Base-by-base conservation (phyloP, 164 flowering plant genomes). In the Buxus sempervirens region DNA sequence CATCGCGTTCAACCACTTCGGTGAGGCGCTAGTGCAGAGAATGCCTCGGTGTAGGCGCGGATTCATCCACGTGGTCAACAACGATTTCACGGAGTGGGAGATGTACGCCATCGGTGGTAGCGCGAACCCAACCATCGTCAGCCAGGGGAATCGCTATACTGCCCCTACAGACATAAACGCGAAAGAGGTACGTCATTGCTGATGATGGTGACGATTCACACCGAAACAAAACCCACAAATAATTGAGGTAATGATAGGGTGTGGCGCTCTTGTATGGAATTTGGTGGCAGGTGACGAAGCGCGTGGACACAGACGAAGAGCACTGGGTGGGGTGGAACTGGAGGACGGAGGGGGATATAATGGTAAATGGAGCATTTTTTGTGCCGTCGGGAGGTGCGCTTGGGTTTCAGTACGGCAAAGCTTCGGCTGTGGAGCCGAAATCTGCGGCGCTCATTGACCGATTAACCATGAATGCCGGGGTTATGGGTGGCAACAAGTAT, bases 61-160 rank as follows among this genome's bases (percentile, higher is more conserved):
- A 21, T 83, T 79, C 49, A 75, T 78, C 19, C 87, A 83, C 51
- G 83, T 82, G 6, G 85, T 77, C 18, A 83, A 83, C 67, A 83
- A 83, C 48, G 73, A 77, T 61, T 83, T 74, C 60, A 78, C 81
- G 0, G 68, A 75, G 60, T 83, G 87, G 85, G 76, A 76, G 72
- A 83, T 80, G 87, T 83, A 83, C 60, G 87, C 87, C 0, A 81
- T 83, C 13, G 87, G 87, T 1, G 87, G 87, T 2, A 83, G 87
- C 45, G 82, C 82, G 0, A 74, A 78, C 54, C 87, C 87, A 1
- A 83, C 87, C 36, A 83, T 83, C 57, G 77, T 77, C 18, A 83
- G 87, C 64, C 81, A 83, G 65, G 87, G 87, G 13, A 83, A 83
- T 68, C 75, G 83, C 21, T 83, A 77, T 66, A 69, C 66, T 21